Percentiles rank a stretch among this genome's conserved stretches.
These are phyloP conservation scores for Litsea cubeba DNA, from an alignment of 164 flowering plant genomes.

Conservation along the genomic window DNA sequence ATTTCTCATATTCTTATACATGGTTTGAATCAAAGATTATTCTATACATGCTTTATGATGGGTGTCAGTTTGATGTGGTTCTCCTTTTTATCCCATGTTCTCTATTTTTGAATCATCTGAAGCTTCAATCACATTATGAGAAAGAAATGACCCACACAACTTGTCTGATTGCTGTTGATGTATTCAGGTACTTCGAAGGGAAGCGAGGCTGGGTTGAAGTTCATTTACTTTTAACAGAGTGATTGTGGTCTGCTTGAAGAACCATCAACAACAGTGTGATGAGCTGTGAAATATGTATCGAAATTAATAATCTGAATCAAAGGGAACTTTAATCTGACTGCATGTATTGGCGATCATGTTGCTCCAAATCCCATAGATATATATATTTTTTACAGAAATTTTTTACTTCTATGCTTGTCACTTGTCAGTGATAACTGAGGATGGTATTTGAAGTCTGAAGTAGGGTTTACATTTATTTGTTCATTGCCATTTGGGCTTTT, in stretches of 20 bases:
- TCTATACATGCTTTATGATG: background rate
- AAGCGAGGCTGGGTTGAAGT: background rate
- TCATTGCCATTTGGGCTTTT: too few relatives aligned
- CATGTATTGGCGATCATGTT: background rate
- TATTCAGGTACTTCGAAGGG: background rate
- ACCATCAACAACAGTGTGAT: background rate
- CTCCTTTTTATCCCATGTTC: background rate
- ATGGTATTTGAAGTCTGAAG: too few relatives aligned
- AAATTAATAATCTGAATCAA: background rate
- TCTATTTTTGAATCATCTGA: background rate
- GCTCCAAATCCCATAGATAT: background rate
- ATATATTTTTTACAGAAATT: too few relatives aligned
- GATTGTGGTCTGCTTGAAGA: background rate
- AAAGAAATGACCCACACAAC: too few relatives aligned
- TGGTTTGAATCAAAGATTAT: background rate
- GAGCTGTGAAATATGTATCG: background rate
- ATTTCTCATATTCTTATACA: too few relatives aligned
- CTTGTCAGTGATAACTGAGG: too few relatives aligned
- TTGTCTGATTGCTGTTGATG: background rate
- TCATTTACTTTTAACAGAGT: background rate
- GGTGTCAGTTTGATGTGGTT: background rate
- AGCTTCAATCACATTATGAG: background rate
- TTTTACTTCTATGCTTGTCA: too few relatives aligned
- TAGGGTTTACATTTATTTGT: too few relatives aligned
- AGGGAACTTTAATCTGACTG: background rate